Evolutionary conservation across 352 stramenopile genomes (phyloP), one percentile per base, ranked within the genome.

Genomic region (Phytopythium litorale): DNA sequence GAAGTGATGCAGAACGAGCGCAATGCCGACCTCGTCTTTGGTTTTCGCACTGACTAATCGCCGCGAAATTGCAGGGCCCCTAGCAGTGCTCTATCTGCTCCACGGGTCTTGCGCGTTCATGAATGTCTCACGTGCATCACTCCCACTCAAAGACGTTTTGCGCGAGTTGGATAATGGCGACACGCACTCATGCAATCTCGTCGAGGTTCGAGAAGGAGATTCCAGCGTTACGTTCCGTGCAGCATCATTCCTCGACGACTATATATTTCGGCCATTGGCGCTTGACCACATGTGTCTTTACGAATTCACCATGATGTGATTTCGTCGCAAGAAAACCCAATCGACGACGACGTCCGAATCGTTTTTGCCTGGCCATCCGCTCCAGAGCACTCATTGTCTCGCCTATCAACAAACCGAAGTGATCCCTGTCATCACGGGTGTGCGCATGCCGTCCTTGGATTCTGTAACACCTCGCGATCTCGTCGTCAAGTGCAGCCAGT

Each of bases 241-340:
- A 9, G 49, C 49, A 23, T 55, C 49, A 23, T 38, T 38, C 7
- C 49, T 55, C 4, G 49, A 55, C 13, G 49, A 55, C 25, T 55
- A 55, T 23, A 12, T 13, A 0, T 21, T 38, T 23, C 49, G 49
- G 13, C 49, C 23, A 9, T 3, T 12, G 12, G 11, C 12, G 25
- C 49, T 55, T 1, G 30, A 38, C 25, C 16, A 0, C 3, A 3
- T 55, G 4, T 30, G 13, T 38, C 23, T 55, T 1, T 55, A 55
- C 18, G 49, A 55, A 13, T 55, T 38, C 18, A 23, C 21, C 1
- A 55, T 55, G 49, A 23, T 2, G 49, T 9, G 37, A 3, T 55
- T 55, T 9, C 23, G 49, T 8, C 49, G 49, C 13, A 55, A 55
- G 18, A 6, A 15, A n/a, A 55, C 25, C 25, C 3, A 16, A 0